phyloP scores from a whole-genome alignment of 1,284 basidiomycete species.

The Fomitopsis betulina region DNA sequence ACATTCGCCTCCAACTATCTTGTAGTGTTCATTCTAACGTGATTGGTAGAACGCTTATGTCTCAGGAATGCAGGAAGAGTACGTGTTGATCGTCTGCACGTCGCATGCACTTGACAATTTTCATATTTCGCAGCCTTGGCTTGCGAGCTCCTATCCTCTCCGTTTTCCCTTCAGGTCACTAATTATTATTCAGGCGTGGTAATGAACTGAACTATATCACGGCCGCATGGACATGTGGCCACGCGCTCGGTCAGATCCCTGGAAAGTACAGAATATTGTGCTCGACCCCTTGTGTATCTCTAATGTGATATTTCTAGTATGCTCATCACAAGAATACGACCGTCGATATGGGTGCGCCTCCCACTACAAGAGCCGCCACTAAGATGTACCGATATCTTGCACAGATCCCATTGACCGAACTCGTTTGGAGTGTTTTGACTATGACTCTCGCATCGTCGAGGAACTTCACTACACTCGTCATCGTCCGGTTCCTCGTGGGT shows the following conservation, averaged over 20 bases:
- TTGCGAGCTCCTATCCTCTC: slow-evolving; percentile 15
- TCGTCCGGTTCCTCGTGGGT: slow-evolving; percentile 35
- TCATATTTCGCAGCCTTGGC: slow-evolving; percentile 17
- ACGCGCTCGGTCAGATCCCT: slow-evolving; percentile 38
- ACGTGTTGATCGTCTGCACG: slow-evolving; percentile 10
- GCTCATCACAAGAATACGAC: slow-evolving; percentile 34
- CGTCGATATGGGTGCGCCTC: slow-evolving; percentile 33
- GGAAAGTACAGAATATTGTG: slow-evolving; percentile 27
- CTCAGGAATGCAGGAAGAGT: slow-evolving; percentile 40
- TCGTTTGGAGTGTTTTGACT: slow-evolving; percentile 36
- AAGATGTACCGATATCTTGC: neutral
- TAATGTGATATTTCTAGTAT: slow-evolving; percentile 19
- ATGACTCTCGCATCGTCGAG: slow-evolving; percentile 33
- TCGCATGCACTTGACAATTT: neutral
- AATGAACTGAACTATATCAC: slow-evolving; percentile 39
- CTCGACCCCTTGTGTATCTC: neutral
- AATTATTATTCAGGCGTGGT: slow-evolving; percentile 24
- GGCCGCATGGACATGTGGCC: slow-evolving; percentile 39
- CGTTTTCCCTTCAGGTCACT: too few species aligned
- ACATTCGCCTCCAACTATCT: slow-evolving; percentile 7
- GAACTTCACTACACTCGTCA: slow-evolving; percentile 29
- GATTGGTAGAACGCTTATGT: slow-evolving; percentile 36
- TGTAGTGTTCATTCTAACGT: neutral
- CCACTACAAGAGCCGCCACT: accelerated
- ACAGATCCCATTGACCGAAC: slow-evolving; percentile 35